Conservation (phyloP, 1,284 basidiomycete species). For the Cutaneotrichosporon sp. region DNA sequence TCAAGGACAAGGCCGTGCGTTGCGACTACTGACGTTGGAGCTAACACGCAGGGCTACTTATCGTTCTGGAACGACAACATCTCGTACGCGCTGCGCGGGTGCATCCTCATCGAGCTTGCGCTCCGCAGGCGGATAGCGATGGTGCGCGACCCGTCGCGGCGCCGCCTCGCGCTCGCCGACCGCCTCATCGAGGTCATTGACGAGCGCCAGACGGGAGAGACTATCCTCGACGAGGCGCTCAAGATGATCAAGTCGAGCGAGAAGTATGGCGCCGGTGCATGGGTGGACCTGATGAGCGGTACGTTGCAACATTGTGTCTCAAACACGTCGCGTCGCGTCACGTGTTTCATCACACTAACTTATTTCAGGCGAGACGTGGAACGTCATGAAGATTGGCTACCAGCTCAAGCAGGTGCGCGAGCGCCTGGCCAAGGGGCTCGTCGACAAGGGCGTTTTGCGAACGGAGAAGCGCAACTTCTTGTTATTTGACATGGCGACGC, state of each 20-base stretch:
- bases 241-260: slow-evolving; percentile 84
- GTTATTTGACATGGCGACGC: slow-evolving; percentile 97
- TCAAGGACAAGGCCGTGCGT: slow-evolving; percentile 85
- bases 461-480: slow-evolving; percentile 97
- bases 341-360: neutral
- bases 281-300: slow-evolving; percentile 94
- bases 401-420: slow-evolving; percentile 97
- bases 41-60: slow-evolving; percentile 71
- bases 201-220: slow-evolving; percentile 88
- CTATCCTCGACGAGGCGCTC: slow-evolving; percentile 90
- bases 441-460: slow-evolving; percentile 94
- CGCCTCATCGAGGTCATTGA: slow-evolving; percentile 87
- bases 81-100: slow-evolving; percentile 90
- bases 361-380: slow-evolving; percentile 90
- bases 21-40: neutral
- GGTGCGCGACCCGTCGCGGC: slow-evolving; percentile 76
- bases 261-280: slow-evolving; percentile 83
- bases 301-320: slow-evolving; percentile 40
- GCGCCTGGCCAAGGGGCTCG: slow-evolving; percentile 92
- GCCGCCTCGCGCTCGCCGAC: slow-evolving; percentile 75
- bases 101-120: slow-evolving; percentile 91
- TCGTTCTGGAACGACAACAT: slow-evolving; percentile 99
- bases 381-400: slow-evolving; percentile 97
- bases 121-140: slow-evolving; percentile 85
- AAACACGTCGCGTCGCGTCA: neutral